Base-by-base conservation (phyloP, 352 stramenopile genomes). In the Phytophthora nicotianae region DNA sequence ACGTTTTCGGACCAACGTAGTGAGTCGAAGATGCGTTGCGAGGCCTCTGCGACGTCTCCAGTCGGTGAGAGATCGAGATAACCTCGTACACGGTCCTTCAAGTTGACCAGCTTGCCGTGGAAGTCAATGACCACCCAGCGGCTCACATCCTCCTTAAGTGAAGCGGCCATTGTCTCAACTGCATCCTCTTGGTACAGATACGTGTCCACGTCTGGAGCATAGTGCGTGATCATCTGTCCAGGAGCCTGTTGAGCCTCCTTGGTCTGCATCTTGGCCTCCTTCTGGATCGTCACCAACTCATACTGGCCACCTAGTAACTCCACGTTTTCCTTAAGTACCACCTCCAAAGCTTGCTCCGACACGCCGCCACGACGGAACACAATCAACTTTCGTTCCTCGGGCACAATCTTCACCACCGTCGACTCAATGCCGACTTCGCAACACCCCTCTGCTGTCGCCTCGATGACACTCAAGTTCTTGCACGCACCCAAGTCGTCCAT, bases 141-240 rank as follows among this genome's bases (percentile, higher is more conserved):
- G 17, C 72, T 65, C 24, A 91, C 27, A 57, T 79, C 66, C 5
- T 77, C 58, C 0, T 50, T 53, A 10, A 1, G 23, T 0, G 71
- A 53, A 2, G 72, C 47, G 37, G 86, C 61, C 41, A 87, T 75
- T 20, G 48, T 45, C 38, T 86, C 74, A 3, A 10, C 19, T 3
- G 73, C 78, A n/a, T 76, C 58, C 1, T 54, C 45, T 40, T 90
- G 74, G 55, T 89, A 78, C 51, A 98, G 66, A 68, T 90, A 97
- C 33, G 91, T 97, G 65, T 93, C 77, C 26, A 98, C 86, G 61
- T 99, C 87, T 0, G 97, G 97, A 10, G 97, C 97, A 70, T 99
- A 99, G 75, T 99, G 97, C 24, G 93, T 98, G 68, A 99, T 85
- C 20, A 96, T 86, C 79, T 99, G 97, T 13, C 97, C 97, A 0